Evolutionary conservation across 108 stramenopile species (phyloP), one percentile per base, ranked within the genome.

Genomic region (Cyclotella atomus): DNA sequence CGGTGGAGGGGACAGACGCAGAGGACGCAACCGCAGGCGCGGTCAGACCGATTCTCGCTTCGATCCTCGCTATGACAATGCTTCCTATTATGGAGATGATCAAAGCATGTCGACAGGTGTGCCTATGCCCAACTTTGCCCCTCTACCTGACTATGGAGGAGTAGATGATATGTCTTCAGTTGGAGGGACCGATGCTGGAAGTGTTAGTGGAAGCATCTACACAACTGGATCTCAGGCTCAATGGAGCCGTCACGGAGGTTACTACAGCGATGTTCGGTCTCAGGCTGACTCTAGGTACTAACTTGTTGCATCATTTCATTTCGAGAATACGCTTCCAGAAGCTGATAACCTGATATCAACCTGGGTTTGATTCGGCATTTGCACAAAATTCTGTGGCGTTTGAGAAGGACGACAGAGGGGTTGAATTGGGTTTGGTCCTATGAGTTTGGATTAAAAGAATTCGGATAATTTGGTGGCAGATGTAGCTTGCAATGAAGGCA

Each of bases 51-150:
- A 94, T 81, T 91, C 90, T 28, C 86, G 93, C 33, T 94, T 91
- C 62, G 93, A 94, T 78, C 73, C 93, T n/a, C 88, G 91, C 25
- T 94, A 94, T 76, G 75, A 83, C 43, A 54, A 67, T 63, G 70
- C 54, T n/a, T 59, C 62, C 36, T 63, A 79, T 30, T 84, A 84
- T 55, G 75, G 68, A 24, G 75, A 79, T 52, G 68, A 59, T 52
- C 85, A 70, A 60, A 54, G 60, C n/a, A 68, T 34, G 57, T 72
- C 68, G 63, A 76, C 59, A 65, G 86, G 76, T 54, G 49, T 92
- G 54, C 93, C 93, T 8, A 82, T 94, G 78, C 93, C 93, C 24
- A 89, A 80, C 75, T 94, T 94, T 79, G 90, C 90, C 10, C 93
- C 93, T 17, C 84, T 94, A 30, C 93, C 93, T 28, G 84, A 68